Conservation (phyloP, 1,284 basidiomycete genomes). For the Neolentinus lepideus region DNA sequence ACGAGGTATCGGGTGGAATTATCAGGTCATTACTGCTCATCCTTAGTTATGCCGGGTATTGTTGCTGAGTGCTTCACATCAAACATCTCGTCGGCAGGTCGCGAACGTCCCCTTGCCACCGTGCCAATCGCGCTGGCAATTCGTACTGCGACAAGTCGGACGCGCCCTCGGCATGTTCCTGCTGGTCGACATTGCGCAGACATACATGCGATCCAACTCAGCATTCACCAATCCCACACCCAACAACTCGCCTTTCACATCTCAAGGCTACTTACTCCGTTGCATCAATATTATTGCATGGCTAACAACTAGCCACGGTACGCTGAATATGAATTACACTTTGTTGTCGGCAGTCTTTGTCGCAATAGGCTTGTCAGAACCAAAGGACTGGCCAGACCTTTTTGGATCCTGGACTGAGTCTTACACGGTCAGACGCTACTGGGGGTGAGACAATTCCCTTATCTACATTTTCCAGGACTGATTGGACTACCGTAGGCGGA, state of each 20-base stretch:
- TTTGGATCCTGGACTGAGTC: conserved; percentile 26
- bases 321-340: conserved; percentile 17
- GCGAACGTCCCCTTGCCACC: neutral
- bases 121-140: neutral
- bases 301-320: conserved; percentile 7
- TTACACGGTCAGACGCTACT: conserved; percentile 27
- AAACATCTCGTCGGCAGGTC: neutral
- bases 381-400: conserved; percentile 25
- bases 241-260: conserved; percentile 9
- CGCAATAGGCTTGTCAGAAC: conserved; percentile 15
- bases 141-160: neutral
- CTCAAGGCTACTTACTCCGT: conserved; percentile 11
- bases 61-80: neutral
- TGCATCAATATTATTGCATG: conserved; percentile 10
- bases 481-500: too few relatives aligned
- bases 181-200: conserved; percentile 13
- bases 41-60: neutral
- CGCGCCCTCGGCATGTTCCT: conserved; percentile 10
- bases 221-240: conserved; percentile 7
- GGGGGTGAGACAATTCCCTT: conserved; percentile 22
- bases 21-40: conserved; percentile 9
- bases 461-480: too few relatives aligned
- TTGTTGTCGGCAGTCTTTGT: conserved; percentile 16
- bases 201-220: conserved; percentile 13
- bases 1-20: conserved; percentile 16